Conservation (phyloP, 1,139 yeast genomes). For the Pneumocystis oryctolagi region DNA sequence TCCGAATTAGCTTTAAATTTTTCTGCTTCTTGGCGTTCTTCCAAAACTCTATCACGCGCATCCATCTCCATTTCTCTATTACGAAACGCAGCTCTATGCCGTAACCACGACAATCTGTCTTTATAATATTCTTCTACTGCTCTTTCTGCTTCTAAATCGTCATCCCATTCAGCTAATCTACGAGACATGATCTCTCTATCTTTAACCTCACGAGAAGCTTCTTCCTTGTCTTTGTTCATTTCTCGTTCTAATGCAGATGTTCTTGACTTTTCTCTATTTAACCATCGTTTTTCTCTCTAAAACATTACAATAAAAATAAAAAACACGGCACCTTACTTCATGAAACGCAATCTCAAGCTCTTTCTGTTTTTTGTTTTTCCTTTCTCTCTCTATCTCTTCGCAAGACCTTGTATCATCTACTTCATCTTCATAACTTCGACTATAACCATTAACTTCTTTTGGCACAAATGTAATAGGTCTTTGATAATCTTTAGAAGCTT, state of each 20-base stretch:
- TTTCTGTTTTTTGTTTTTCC: conserved; percentile 12
- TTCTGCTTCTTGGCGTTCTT: conserved; percentile 5
- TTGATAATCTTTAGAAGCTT: not conserved
- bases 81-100: conserved; percentile 19
- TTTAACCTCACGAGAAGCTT: conserved; percentile 6
- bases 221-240: conserved; percentile 13
- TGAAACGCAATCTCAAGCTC: conserved; percentile 15
- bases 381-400: conserved; percentile 14
- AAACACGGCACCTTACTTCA: conserved; percentile 2
- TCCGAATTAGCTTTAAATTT: not conserved
- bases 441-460: not conserved
- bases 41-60: conserved; percentile 17
- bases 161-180: conserved; percentile 16
- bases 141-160: conserved; percentile 14
- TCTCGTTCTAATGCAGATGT: conserved; percentile 16
- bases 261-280: conserved; percentile 16
- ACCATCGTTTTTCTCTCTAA: conserved; percentile 16
- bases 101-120: conserved; percentile 25
- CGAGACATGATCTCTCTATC: conserved; percentile 7
- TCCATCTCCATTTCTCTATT: conserved; percentile 22
- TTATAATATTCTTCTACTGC: conserved; percentile 21
- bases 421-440: not conserved
- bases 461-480: not conserved
- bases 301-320: not conserved
- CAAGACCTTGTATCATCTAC: conserved; percentile 8